Evolutionary conservation across 169 alveolate species (phyloP).

Genomic region (Condylostoma magnum): DNA sequence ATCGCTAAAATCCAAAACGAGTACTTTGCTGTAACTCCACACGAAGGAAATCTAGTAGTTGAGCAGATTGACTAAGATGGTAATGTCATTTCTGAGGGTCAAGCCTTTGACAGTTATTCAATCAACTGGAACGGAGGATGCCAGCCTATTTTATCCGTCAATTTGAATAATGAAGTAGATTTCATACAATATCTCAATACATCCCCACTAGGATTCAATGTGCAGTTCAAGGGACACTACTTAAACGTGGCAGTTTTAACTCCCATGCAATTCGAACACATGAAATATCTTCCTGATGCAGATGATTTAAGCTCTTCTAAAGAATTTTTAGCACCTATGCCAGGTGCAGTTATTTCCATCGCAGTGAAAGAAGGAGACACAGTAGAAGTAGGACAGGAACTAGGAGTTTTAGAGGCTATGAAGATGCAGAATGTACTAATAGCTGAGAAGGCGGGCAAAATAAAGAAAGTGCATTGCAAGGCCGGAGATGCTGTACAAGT

Average conservation of each 20-base stretch:
- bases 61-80: neutral
- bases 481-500: slow-evolving; percentile 53
- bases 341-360: slow-evolving; percentile 50
- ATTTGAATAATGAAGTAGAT: neutral
- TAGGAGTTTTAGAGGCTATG: slow-evolving; percentile 51
- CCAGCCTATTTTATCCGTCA: slow-evolving; percentile 4
- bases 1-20: neutral
- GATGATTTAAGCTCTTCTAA: slow-evolving; percentile 24
- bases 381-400: slow-evolving; percentile 46
- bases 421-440: slow-evolving; percentile 52
- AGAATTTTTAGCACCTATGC: slow-evolving; percentile 53
- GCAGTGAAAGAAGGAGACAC: slow-evolving; percentile 39
- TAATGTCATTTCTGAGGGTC: neutral
- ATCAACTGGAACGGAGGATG: slow-evolving; percentile 11
- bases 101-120: neutral
- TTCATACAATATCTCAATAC: neutral
- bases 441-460: slow-evolving; percentile 37
- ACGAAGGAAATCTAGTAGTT: slow-evolving; percentile 12
- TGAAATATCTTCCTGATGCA: neutral
- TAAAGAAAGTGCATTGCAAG: slow-evolving; percentile 36
- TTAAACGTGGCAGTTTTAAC: slow-evolving; percentile 12
- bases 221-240: slow-evolving; percentile 7
- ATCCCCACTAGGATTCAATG: slow-evolving; percentile 8
- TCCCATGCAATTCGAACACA: slow-evolving; percentile 14
- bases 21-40: neutral